These are phyloP conservation scores for Phyllosticta citrichinensis DNA, from an alignment of 2,329 filamentous ascomycete species.

Conservation along the genomic window DNA sequence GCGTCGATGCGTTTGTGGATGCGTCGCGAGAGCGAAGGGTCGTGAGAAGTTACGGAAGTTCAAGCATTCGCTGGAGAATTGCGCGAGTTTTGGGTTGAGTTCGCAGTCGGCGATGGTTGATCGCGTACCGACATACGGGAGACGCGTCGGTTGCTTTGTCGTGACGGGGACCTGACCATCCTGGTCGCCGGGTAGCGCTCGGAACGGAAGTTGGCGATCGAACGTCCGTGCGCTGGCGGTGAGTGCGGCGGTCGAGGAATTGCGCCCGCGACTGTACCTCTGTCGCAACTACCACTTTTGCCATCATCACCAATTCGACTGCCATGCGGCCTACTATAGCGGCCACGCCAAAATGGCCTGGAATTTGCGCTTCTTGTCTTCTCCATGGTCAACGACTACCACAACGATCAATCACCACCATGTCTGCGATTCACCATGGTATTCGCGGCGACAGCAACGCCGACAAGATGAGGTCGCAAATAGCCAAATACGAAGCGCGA, in stretches of 20 bases:
- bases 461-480: neutral
- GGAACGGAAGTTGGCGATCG: no score
- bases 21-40: neutral
- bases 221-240: neutral
- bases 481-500: neutral
- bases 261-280: neutral
- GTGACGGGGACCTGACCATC: no score
- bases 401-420: conserved; percentile 45
- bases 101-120: neutral
- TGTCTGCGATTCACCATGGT: conserved; percentile 59
- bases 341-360: neutral
- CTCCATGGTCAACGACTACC: neutral
- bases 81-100: neutral
- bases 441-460: conserved; percentile 38
- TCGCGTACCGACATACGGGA: neutral
- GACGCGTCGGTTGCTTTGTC: neutral
- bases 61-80: neutral
- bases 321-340: neutral
- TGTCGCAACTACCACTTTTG: neutral
- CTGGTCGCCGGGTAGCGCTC: no score
- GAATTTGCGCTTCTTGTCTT: neutral
- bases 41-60: neutral
- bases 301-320: neutral
- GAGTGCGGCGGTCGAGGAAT: neutral
- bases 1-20: neutral